Base-by-base conservation (phyloP, 441 rosid genomes). In the Pelargonium fulgidum region DNA sequence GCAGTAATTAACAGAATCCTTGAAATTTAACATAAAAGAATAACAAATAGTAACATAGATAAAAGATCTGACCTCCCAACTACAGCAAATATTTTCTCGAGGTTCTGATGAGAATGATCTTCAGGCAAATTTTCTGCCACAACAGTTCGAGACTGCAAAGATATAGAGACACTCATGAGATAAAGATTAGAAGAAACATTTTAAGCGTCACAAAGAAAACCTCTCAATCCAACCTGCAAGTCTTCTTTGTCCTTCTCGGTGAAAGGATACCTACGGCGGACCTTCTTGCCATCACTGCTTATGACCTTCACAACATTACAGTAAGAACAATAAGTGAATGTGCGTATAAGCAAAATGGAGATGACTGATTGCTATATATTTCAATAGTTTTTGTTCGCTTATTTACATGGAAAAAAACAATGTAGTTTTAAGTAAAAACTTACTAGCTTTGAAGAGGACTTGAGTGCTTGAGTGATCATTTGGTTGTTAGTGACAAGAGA, bases 61-160 rank as follows among this genome's bases (percentile, higher is more conserved):
- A 62, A 2, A 62, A 62, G 48, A 45, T n/a, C 67, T 1, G 44
- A 62, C 66, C 66, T 70, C 54, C 78, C 78, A 12, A 45, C 75
- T 6, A 63, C 56, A 16, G 68, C 14, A 56, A 71, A 75, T 41
- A 75, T 54, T 70, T 85, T 91, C 81, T 92, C 97, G 70, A 94
- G 80, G 78, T 92, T 90, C 48, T 87, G 99, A 78, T 94, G 91
- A 68, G 97, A 92, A 71, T 94, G 96, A 83, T 94, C 99, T 63
- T 94, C 98, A 19, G 99, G 99, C 78, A 94, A 81, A 81, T 94
- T 94, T 85, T 94, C 99, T 17, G 74, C 97, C 45, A 86, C 88
- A 65, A 94, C 92, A n/a, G 88, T 94, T 36, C 91, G 85, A 65
- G 89, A 85, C 91, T 88, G 62, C 70, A 77, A 67, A 63, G 61